Base-by-base conservation (phyloP, 208 protist species). In the Vickermania ingenoplastis region DNA sequence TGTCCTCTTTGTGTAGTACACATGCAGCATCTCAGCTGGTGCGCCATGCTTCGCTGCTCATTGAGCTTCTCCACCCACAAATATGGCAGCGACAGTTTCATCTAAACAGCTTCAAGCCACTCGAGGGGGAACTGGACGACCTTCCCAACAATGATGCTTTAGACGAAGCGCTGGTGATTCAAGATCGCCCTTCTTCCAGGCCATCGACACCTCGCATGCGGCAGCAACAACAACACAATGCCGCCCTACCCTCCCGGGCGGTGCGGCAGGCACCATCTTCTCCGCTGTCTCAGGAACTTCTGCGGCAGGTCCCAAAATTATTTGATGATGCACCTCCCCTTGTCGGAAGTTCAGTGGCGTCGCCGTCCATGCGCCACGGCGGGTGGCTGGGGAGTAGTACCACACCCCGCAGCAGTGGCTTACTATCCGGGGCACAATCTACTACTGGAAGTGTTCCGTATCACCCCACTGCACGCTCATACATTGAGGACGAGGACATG, bases 1-100 rank as follows among this genome's bases (percentile, higher is more conserved):
- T 77, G 3, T 52, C 59, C 27, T 75, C 60, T 31, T 65, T 89
- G 29, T 88, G 82, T 66, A 73, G 60, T 36, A 28, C 51, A 25
- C 31, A 69, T 2, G 77, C 67, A 13, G 81, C 86, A 21, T 24
- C 31, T 17, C 67, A 61, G 52, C 65, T 84, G 25, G 29, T 69
- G 0, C 31, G 41, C 29, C 27, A 70, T 24, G 68, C 69, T 4
- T 45, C 73, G 17, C 60, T 71, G 11, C 31, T 84, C 3, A 69
- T 81, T 36, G 63, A 75, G 55, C 66, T 80, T 0, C 50, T 77
- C 31, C 49, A 36, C 25, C 66, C 73, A 28, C 36, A 57, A 30
- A 21, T 75, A 17, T 73, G 66, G 70, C 5, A 14, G 54, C 11
- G 54, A 17, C 54, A 59, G 54, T 41, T 59, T 24, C 17, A 48